A percentile compares a stretch with the other conserved stretches of the same genome.
Conservation (phyloP, 2,329 filamentous ascomycete genomes). For the Pseudogymnoascus sp. region DNA sequence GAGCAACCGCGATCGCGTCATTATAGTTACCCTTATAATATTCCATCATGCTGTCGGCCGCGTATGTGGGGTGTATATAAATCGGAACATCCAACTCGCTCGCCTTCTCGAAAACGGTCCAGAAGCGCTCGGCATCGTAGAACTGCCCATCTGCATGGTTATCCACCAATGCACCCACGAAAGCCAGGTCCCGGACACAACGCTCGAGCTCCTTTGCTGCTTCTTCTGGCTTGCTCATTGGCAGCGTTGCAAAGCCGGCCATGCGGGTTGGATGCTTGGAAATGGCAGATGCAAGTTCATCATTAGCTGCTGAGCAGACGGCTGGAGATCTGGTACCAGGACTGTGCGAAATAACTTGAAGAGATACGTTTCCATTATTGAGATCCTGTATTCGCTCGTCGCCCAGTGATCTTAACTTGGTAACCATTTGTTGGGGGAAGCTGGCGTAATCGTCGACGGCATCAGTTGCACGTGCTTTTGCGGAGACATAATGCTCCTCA, state of each 20-base stretch:
- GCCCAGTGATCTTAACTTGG: slow-evolving; percentile 23
- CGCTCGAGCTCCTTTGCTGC: slow-evolving; percentile 31
- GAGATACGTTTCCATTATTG: slow-evolving; percentile 21
- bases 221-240: slow-evolving; percentile 30
- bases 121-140: slow-evolving; percentile 37
- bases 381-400: slow-evolving; percentile 19
- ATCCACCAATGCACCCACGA: slow-evolving; percentile 41
- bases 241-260: slow-evolving; percentile 35
- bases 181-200: slow-evolving; percentile 35
- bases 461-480: slow-evolving; percentile 11
- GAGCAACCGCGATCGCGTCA: slow-evolving; percentile 21
- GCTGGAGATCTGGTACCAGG: slow-evolving; percentile 12
- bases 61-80: slow-evolving; percentile 34
- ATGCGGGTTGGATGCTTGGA: slow-evolving; percentile 29
- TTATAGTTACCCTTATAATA: slow-evolving; percentile 28
- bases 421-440: slow-evolving; percentile 21
- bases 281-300: slow-evolving; percentile 28
- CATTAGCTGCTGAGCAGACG: slow-evolving; percentile 23
- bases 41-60: slow-evolving; percentile 23
- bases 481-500: slow-evolving; percentile 32
- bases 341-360: slow-evolving; percentile 24
- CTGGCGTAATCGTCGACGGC: slow-evolving; percentile 17
- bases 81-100: slow-evolving; percentile 35
- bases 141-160: slow-evolving; percentile 33
- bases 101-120: slow-evolving; percentile 33